Conservation (phyloP, 306 rosid genomes). For the Pachyrhizus erosus region DNA sequence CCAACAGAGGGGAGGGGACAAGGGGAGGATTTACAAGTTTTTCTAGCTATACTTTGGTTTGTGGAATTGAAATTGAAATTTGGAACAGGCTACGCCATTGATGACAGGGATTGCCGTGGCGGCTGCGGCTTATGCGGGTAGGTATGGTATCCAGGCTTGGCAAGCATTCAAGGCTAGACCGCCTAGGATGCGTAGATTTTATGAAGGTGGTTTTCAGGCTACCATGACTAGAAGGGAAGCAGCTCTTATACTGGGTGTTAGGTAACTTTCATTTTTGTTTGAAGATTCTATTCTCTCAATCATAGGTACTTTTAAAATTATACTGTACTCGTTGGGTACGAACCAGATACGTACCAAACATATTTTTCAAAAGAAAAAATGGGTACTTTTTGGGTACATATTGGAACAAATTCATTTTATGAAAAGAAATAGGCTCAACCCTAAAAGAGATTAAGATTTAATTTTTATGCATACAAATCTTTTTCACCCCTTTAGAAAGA, state of each 20-base stretch:
- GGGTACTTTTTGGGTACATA: no score
- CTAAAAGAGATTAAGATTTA: no score
- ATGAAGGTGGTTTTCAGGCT: slow-evolving; percentile 84
- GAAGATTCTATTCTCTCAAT: background rate
- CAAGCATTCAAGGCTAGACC: slow-evolving; percentile 71
- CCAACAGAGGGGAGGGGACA: background rate
- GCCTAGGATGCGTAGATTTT: slow-evolving; percentile 65
- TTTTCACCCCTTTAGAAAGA: no score
- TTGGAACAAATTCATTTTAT: no score
- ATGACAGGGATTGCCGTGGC: slow-evolving; percentile 75
- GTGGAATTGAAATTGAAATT: slow-evolving; percentile 37
- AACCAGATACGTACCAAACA: no score
- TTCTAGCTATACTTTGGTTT: no score
- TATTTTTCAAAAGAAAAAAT: no score
- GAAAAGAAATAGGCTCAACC: no score
- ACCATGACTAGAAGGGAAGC: slow-evolving; percentile 85
- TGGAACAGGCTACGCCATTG: slow-evolving; percentile 66
- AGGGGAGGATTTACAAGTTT: background rate
- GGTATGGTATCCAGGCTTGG: slow-evolving; percentile 79
- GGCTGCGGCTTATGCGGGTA: slow-evolving; percentile 86
- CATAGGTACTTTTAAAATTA: no score
- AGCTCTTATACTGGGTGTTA: slow-evolving; percentile 75
- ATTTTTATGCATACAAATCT: no score
- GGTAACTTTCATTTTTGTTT: slow-evolving; percentile 52
- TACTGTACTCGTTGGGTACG: no score